These are phyloP conservation scores for Trichoderma endophyticum DNA, from an alignment of 2,329 filamentous ascomycete species.

Conservation along the genomic window DNA sequence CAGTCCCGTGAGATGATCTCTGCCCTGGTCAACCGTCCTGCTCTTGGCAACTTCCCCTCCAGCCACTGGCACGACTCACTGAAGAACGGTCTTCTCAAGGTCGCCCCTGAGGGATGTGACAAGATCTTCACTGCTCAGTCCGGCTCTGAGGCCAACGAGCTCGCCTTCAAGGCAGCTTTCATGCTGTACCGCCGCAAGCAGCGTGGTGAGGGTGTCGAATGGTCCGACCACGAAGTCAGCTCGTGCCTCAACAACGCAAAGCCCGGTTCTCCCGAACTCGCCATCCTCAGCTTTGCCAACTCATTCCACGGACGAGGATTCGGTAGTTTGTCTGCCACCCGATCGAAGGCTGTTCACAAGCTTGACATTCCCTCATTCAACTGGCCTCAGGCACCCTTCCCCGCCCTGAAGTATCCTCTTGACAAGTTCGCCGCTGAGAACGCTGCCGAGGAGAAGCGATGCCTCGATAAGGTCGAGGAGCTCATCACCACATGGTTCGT, in stretches of 20 bases:
- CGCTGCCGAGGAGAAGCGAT: slow-evolving; percentile 65
- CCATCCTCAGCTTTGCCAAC: slow-evolving; percentile 74
- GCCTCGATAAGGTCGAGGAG: slow-evolving; percentile 69
- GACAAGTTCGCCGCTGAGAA: slow-evolving; percentile 68
- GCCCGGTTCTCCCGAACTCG: slow-evolving; percentile 70
- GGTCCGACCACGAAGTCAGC: slow-evolving; percentile 64
- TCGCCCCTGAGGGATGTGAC: slow-evolving; percentile 70
- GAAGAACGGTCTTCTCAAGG: slow-evolving; percentile 66
- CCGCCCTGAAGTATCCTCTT: slow-evolving; percentile 72
- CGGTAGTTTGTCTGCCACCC: slow-evolving; percentile 72
- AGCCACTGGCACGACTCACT: slow-evolving; percentile 72
- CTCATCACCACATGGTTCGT: slow-evolving; percentile 57
- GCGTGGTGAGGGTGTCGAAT: slow-evolving; percentile 67
- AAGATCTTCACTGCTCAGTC: slow-evolving; percentile 79
- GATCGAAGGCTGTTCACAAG: slow-evolving; percentile 81
- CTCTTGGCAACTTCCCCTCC: slow-evolving; percentile 76
- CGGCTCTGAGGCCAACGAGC: slow-evolving; percentile 80
- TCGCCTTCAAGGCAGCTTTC: slow-evolving; percentile 82
- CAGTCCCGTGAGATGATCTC: slow-evolving; percentile 68
- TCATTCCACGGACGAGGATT: slow-evolving; percentile 81
- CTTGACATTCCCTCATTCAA: slow-evolving; percentile 85
- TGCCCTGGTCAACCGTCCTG: slow-evolving; percentile 74
- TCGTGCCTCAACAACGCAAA: slow-evolving; percentile 69
- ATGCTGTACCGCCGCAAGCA: slow-evolving; percentile 74
- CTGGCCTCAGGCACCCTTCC: slow-evolving; percentile 82